Evolutionary conservation across 2,329 filamentous ascomycete genomes (phyloP).

Genomic region (Diaporthe aspalathi): DNA sequence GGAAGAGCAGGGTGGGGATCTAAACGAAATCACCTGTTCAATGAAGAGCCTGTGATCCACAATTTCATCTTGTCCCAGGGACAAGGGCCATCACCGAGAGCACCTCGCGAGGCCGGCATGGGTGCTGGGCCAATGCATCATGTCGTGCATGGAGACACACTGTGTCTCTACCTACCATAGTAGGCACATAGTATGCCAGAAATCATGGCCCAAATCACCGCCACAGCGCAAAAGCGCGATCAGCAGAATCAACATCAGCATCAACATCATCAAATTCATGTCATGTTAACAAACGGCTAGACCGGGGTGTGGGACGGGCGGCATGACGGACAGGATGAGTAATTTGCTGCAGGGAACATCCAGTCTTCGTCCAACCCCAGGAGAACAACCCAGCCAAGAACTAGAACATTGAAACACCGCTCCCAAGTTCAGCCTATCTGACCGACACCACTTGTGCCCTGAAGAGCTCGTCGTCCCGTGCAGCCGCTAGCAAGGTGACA

Average conservation of each 20-base stretch:
- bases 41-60: slow-evolving; percentile 30
- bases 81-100: slow-evolving; percentile 13
- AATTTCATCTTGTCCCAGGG: slow-evolving; percentile 12
- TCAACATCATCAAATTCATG: neutral
- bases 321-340: slow-evolving; percentile 10
- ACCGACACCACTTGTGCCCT: neutral
- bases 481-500: no score
- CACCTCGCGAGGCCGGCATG: slow-evolving; percentile 6
- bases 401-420: no score
- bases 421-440: neutral
- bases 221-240: slow-evolving; percentile 5
- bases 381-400: neutral
- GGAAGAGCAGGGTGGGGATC: slow-evolving; percentile 29
- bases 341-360: slow-evolving; percentile 29
- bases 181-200: no score
- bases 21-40: slow-evolving; percentile 31
- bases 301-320: slow-evolving; percentile 21
- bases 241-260: slow-evolving; percentile 9
- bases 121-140: neutral
- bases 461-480: neutral
- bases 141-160: neutral
- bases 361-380: neutral
- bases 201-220: neutral
- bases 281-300: slow-evolving; percentile 21
- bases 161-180: no score